Conservation (phyloP, 169 alveolate genomes). For the Plasmodium falciparum region DNA sequence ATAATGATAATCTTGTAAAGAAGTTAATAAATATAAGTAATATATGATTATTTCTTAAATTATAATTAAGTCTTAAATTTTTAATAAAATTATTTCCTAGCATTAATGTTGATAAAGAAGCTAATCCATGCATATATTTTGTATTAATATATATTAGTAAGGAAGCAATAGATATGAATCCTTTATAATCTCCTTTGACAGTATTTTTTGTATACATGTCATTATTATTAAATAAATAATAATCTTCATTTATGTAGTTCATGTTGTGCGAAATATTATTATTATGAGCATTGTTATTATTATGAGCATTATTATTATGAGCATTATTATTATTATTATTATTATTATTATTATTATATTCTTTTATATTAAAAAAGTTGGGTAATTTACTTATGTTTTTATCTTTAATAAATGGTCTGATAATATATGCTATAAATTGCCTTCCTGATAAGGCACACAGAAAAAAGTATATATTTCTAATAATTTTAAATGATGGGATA, state of each 20-base stretch:
- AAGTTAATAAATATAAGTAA: conserved; percentile 11
- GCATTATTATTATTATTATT: too few species aligned
- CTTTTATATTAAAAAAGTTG: conserved; percentile 26
- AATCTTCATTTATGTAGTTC: conserved; percentile 25
- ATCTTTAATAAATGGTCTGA: conserved; percentile 40
- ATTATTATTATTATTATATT: conserved; percentile 10
- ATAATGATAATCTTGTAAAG: conserved; percentile 34
- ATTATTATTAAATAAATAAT: conserved; percentile 17
- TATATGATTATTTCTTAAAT: conserved; percentile 44
- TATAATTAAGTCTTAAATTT: conserved; percentile 47
- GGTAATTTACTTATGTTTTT: conserved; percentile 39
- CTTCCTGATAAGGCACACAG: conserved; percentile 57
- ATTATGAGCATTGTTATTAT: too few species aligned
- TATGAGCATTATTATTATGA: conserved; percentile 1
- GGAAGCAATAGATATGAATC: conserved; percentile 65
- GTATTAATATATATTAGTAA: conserved; percentile 55
- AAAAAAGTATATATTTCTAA: conserved; percentile 51
- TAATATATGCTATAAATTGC: conserved; percentile 62
- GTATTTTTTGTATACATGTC: conserved; percentile 11
- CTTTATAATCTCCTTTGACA: conserved; percentile 64
- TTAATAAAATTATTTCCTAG: conserved; percentile 68
- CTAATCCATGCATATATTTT: conserved; percentile 66
- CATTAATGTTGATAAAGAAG: conserved; percentile 35
- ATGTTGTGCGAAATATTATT: neutral
- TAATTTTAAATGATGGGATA: conserved; percentile 60